Evolutionary conservation across 75 land plant species (phyloP), one percentile per base, ranked within the genome.

Genomic region (Cupressus sempervirens): DNA sequence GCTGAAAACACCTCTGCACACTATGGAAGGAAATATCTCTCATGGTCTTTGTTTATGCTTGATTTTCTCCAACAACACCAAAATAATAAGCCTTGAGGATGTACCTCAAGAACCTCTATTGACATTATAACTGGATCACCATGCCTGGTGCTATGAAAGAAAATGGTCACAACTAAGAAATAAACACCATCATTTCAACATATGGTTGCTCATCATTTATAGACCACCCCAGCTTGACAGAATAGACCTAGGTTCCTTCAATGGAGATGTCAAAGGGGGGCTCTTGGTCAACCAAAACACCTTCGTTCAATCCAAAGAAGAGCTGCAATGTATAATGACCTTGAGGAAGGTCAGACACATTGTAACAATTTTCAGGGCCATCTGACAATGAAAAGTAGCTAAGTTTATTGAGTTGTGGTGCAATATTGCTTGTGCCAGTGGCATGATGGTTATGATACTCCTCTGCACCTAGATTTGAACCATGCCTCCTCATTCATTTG

Each of bases 291-390:
- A 91, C 84, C 85, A 80, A 85, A 36, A 90, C 85, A 6, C 88
- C 91, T 26, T 70, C 79, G 40, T 91, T 92, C 80, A 89, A 87
- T 16, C 92, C 93, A 87, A 98, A 94, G 88, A 90, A 96, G 40
- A 94, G 72, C 83, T 97, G 91, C 36, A 96, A 85, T 36, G 85
- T 62, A 74, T 96, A 96, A 50, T 94, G 98, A 20, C 99, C 96
- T 48, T 82, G 88, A 12, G 93, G 95, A 14, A 93, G 76, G 20
- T 88, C 90, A 3, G 90, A 84, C 52, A 98, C 86, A 53, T 86
- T 90, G 88, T 98, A 98, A 89, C 99, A 98, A 86, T 96, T 98
- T 72, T 96, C 93, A 16, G 94, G 94, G 32, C 99, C 99, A 85
- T 89, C 92, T 26, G 93, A 92, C 3, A 92, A 53, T 29, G 92